Evolutionary conservation across 306 rosid genomes (phyloP).

Genomic region (Prunus armeniaca): DNA sequence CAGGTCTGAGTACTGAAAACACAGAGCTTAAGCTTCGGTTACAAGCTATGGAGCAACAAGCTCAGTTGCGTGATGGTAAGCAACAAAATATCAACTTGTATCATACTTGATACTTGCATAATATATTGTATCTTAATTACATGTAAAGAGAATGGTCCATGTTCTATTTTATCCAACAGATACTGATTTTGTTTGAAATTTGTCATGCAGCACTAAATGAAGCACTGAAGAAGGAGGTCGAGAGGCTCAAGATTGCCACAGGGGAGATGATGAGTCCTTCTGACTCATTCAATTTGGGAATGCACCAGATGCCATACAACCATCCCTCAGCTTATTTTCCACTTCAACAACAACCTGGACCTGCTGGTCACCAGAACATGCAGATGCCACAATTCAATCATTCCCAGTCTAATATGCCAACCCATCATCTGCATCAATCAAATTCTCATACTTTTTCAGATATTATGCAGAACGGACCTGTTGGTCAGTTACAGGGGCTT

Average conservation of each 20-base stretch:
- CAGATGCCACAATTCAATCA: conserved; percentile 56
- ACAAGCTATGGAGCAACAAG: conserved; percentile 99
- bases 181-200: conserved; percentile 2
- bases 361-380: conserved; percentile 56
- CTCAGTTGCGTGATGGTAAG: conserved; percentile 92
- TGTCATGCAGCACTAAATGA: conserved; percentile 74
- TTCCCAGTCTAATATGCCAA: conserved; percentile 45
- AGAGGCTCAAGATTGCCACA: conserved; percentile 86
- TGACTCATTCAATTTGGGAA: conserved; percentile 79
- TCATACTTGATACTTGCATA: conserved; percentile 5
- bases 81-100: background rate
- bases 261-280: conserved; percentile 78
- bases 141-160: background rate
- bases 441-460: conserved; percentile 64
- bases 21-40: conserved; percentile 93
- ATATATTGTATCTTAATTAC: background rate
- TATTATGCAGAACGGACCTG: conserved; percentile 71
- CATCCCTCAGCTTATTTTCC: conserved; percentile 65
- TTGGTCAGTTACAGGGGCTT: conserved; percentile 88
- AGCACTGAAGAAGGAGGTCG: conserved; percentile 93
- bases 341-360: conserved; percentile 53
- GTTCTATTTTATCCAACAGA: conserved; percentile 1
- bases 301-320: conserved; percentile 67
- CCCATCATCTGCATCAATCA: conserved; percentile 61
- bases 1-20: conserved; percentile 79